Conservation (phyloP, 1,284 basidiomycete species). For the Irpex lacteus region DNA sequence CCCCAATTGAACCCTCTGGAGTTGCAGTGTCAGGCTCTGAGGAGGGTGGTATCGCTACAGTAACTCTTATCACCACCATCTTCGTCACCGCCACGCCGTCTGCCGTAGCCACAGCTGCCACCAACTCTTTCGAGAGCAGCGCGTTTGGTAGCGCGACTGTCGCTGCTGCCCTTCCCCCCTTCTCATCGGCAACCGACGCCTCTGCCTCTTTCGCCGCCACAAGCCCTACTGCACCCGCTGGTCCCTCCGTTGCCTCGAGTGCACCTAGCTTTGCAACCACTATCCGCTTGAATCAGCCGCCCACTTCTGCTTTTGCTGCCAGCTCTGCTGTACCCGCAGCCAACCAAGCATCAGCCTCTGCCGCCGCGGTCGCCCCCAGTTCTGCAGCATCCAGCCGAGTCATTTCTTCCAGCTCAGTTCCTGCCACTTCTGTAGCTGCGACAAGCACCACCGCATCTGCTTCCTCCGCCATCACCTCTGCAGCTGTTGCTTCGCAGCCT, state of each 20-base stretch:
- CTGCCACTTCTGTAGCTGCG: not conserved
- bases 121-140: not conserved
- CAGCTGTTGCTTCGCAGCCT: not conserved
- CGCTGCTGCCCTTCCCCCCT: not conserved
- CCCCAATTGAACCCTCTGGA: slow-evolving; percentile 5
- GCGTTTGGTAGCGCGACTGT: not conserved
- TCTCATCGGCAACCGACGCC: not conserved
- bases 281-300: not conserved
- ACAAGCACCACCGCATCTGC: not conserved
- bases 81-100: slow-evolving; percentile 9
- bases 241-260: not conserved
- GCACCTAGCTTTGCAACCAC: not conserved
- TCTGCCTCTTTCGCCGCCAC: not conserved
- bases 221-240: not conserved
- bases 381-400: not conserved
- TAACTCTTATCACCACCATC: slow-evolving; percentile 11
- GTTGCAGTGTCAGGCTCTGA: not conserved
- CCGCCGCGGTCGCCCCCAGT: not conserved
- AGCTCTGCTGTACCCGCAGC: not conserved
- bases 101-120: not conserved
- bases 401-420: not conserved
- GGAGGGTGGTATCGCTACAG: slow-evolving; percentile 3
- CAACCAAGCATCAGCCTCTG: slow-evolving; percentile 1
- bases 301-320: not conserved
- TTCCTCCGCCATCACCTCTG: slow-evolving; percentile 4